A percentile compares a stretch with the other conserved stretches of the same genome.
phyloP scores from a whole-genome alignment of 805 yeast genomes.

The Danielozyma ontarioensis region DNA sequence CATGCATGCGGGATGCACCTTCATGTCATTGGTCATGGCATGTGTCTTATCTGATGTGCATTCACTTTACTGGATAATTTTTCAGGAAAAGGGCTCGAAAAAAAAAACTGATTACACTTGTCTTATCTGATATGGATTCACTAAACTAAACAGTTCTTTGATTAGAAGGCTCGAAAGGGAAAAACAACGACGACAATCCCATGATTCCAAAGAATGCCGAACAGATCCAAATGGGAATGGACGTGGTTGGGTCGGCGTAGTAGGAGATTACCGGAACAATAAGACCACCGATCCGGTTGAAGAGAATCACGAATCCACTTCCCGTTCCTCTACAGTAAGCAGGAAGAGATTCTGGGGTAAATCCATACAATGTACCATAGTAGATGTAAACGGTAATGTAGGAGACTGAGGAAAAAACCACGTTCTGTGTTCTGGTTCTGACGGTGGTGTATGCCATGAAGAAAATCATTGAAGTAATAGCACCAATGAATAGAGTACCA shows the following conservation, averaged over 20 bases:
- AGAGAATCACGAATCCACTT: slow-evolving; percentile 26
- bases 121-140: too few relatives aligned
- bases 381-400: slow-evolving; percentile 16
- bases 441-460: slow-evolving; percentile 17
- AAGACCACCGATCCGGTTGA: slow-evolving; percentile 25
- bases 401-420: slow-evolving; percentile 13
- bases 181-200: slow-evolving; percentile 25
- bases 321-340: slow-evolving; percentile 33
- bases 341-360: slow-evolving; percentile 33
- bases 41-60: too few relatives aligned
- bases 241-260: slow-evolving; percentile 20
- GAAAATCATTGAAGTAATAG: slow-evolving; percentile 14
- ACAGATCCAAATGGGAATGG: slow-evolving; percentile 32
- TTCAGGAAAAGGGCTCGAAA: too few relatives aligned
- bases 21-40: too few relatives aligned
- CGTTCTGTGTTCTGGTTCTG: slow-evolving; percentile 11
- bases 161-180: slow-evolving; percentile 32
- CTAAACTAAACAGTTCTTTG: slow-evolving; percentile 18
- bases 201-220: slow-evolving; percentile 28
- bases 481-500: slow-evolving; percentile 43
- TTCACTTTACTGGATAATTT: too few relatives aligned
- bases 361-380: slow-evolving; percentile 29
- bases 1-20: too few relatives aligned
- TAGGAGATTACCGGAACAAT: slow-evolving; percentile 32
- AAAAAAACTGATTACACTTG: too few relatives aligned